Base-by-base conservation (phyloP, 108 stramenopile species). In the Stephanodiscus minutulus region DNA sequence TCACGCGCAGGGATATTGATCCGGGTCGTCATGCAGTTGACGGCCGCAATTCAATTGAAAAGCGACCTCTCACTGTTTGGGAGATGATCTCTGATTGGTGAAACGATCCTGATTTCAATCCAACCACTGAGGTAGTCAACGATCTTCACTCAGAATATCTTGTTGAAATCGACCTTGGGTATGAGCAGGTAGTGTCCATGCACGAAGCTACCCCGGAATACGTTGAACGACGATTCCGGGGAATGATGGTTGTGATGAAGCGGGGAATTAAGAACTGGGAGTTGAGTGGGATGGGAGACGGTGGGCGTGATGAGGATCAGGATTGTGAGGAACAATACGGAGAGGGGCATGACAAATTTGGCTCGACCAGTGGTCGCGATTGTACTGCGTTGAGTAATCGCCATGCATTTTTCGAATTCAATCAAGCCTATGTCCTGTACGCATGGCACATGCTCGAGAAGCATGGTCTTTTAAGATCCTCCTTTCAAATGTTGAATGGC, bases 231-330 rank as follows among this genome's bases (percentile, higher is more conserved):
- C 35, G 60, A 13, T 37, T 41, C 29, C 28, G 22, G 60, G 25
- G 28, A 33, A 41, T 41, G 60, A 61, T 37, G 60, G 29, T 22
- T 37, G 21, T 20, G 8, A 8, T 36, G 60, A 61, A 37, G 29
- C 25, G 60, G 4, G 29, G 22, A 21, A 61, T 41, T 18, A 8
- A 9, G 1, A 41, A 61, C 28, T 61, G 65, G 65, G 33, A 66
- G 33, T 49, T 46, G 35, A 66, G 50, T 66, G 65, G 50, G 25
- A 29, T 22, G 18, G 48, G 31, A 21, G 62, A 56, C 33, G 57
- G 60, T 61, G 74, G 55, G 20, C 56, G 47, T 24, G 46, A 29
- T 24, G 39, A 12, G 49, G 69, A 54, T 41, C 60, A 61, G 50
- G 68, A 61, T 41, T 29, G 28, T 17, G 68, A n/a, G n/a, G n/a